Base-by-base conservation (phyloP, 2,329 filamentous ascomycete species). In the Penicillium sp. region DNA sequence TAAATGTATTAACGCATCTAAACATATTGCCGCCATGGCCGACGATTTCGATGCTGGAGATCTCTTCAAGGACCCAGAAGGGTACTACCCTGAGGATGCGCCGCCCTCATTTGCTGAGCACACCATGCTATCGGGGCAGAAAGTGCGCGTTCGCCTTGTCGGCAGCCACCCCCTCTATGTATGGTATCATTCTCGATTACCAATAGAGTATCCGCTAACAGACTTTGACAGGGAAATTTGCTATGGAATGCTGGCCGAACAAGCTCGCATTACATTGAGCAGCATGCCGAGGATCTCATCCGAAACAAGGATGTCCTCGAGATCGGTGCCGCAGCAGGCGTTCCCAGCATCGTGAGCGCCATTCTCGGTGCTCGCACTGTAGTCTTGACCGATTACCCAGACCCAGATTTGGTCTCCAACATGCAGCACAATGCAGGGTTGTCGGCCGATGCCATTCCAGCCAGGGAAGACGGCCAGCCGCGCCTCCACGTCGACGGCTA, bases 161-260 rank as follows among this genome's bases (percentile, higher is more conserved):
- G 91, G 91, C 52, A 84, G 88, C 70, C 92, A 88, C 75, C 88
- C 90, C 19, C 80, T 95, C 12, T 95, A 95, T 81, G 82, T 84
- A 80, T 71, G 73, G 34, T 30, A 37, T 30, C 35, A 42, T 31
- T 30, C 18, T 16, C 22, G 13, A 38, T 30, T 13, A 38, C 12
- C 7, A 30, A 11, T 13, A 35, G 37, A 16, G 12, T 16, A 3
- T 25, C 9, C 22, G 37, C 13, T 30, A 34, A 48, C 52, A 35
- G 29, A 31, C 9, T 3, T 1, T 22, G 19, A 31, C 25, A 82
- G 82, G 91, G 89, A 13, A 89, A 96, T 70, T 80, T 88, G 57
- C 80, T 96, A 27, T 97, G 92, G 92, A 95, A 96, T 69, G 91
- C 89, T 53, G 86, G 86, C 52, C 86, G 88, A 54, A 82, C 88